phyloP scores from a whole-genome alignment of 257 asterid species.

The Capsicum baccatum region DNA sequence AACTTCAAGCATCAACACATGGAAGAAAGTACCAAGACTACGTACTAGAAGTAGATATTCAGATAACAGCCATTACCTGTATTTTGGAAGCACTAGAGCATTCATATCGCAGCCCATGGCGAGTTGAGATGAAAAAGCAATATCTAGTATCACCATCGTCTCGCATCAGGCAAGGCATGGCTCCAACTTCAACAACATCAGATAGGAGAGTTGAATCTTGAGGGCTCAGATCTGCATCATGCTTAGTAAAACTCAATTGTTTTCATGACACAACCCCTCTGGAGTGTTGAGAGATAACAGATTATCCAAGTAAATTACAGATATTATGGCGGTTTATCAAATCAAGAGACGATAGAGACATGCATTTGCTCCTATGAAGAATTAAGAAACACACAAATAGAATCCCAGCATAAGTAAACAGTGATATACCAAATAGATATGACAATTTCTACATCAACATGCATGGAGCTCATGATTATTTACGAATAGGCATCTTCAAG shows the following conservation, averaged over 20 bases:
- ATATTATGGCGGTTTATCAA: background rate
- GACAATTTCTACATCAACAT: background rate
- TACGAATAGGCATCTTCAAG: background rate
- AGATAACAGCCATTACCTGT: conserved; percentile 53
- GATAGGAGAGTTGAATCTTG: conserved; percentile 89
- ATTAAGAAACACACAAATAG: background rate
- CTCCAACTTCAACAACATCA: conserved; percentile 79
- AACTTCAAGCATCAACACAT: conserved; percentile 1
- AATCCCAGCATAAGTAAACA: background rate
- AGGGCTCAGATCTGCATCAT: conserved; percentile 81
- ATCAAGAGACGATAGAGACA: background rate
- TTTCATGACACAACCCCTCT: background rate
- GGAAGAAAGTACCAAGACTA: background rate
- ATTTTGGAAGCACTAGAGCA: conserved; percentile 81
- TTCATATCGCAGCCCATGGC: conserved; percentile 87
- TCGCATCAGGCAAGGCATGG: conserved; percentile 62
- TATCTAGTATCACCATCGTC: conserved; percentile 70
- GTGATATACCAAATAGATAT: background rate
- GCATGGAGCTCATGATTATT: background rate
- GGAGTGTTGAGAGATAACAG: background rate
- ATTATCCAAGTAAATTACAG: background rate
- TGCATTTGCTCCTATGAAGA: background rate
- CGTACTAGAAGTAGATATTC: background rate
- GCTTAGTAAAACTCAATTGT: background rate
- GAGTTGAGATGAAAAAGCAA: conserved; percentile 81